A percentile compares a stretch with the other conserved stretches of the same genome.
These are phyloP conservation scores for Aureococcus anophagefferens DNA, from an alignment of 108 stramenopile genomes.

Conservation along the genomic window DNA sequence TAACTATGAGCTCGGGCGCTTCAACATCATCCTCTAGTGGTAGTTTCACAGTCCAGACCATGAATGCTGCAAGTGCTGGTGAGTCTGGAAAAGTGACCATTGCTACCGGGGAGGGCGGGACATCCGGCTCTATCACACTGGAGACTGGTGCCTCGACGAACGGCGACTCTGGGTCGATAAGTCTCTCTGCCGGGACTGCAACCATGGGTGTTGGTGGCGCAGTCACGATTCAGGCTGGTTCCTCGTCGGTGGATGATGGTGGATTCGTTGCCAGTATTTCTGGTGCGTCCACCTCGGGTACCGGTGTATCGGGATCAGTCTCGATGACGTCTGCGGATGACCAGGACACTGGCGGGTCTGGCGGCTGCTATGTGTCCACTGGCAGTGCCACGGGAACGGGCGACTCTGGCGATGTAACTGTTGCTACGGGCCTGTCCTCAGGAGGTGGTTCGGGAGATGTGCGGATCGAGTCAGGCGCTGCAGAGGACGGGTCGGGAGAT, in stretches of 20 bases:
- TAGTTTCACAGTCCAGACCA: too few species aligned
- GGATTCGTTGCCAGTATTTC: background rate
- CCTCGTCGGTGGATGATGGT: background rate
- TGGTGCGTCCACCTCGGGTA: background rate
- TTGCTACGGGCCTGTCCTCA: too few species aligned
- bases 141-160: background rate
- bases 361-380: too few species aligned
- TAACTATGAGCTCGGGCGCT: too few species aligned
- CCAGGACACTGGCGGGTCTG: too few species aligned
- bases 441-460: too few species aligned
- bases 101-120: background rate
- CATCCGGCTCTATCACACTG: background rate
- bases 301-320: constrained; percentile 2
- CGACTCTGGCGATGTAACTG: too few species aligned
- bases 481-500: background rate
- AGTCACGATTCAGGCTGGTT: background rate
- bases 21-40: too few species aligned
- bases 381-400: too few species aligned
- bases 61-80: background rate
- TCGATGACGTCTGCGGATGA: constrained; percentile 1
- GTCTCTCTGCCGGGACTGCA: too few species aligned
- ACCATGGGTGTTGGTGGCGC: background rate
- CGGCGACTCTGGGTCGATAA: background rate
- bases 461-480: background rate
- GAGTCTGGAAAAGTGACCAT: constrained; percentile 3